Evolutionary conservation across 306 rosid species (phyloP), one percentile per base, ranked within the genome.

Genomic region (Vicia villosa): DNA sequence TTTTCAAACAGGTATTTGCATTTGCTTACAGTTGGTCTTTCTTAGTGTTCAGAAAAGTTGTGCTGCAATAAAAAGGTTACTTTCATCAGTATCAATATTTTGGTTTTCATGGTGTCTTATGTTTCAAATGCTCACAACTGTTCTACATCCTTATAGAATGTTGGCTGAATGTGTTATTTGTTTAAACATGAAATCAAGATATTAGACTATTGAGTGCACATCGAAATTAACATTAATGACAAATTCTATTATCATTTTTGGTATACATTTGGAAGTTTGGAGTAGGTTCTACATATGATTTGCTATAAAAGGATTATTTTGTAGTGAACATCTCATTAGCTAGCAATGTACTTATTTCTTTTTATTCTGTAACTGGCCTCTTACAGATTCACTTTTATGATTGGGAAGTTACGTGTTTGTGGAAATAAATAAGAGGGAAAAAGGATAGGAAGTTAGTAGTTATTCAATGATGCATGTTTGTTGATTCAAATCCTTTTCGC

Each of bases 11-110:
- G 37, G 69, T 30, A 24, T 42, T 64, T 57, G 65, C 70, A 50
- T 70, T 47, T 68, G 54, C 65, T 38, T 79, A 68, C 73, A 63
- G 56, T 36, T 74, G 75, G 13, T 50, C 24, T 73, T 74, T 83
- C 24, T 52, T 51, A 65, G 50, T 81, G 57, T 63, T 56, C 6
- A 24, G 50, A 41, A 63, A 26, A 42, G 21, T 34, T 70, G 34
- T 50, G 41, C n/a, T 49, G 74, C 74, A 40, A 22, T 37, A 2
- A 20, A 34, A 42, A 37, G 43, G n/a, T n/a, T 45, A 26, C 12
- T 36, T 71, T 54, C 40, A 72, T 45, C 68, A 30, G 50, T 80
- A 72, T 45, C 68, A 38, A 43, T 80, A 22, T 54, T 46, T 36
- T 74, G 52, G 30, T n/a, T 30, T 42, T 67, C 56, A 45, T 34